Evolutionary conservation across 2,329 filamentous ascomycete genomes (phyloP).

Genomic region (Paradendryphiella salina): DNA sequence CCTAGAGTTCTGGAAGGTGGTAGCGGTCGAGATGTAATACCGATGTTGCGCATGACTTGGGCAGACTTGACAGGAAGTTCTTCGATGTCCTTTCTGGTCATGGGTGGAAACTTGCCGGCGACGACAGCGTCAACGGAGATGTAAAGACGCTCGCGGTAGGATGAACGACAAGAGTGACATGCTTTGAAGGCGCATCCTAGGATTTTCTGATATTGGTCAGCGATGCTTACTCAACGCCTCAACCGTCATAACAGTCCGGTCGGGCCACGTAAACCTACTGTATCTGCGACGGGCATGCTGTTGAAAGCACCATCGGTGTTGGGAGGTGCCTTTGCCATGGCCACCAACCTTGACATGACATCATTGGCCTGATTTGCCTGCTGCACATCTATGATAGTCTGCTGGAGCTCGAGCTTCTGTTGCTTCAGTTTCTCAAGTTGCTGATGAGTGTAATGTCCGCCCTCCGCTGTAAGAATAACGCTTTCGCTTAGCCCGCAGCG

Average conservation of each 20-base stretch:
- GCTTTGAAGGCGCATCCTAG: slow-evolving; percentile 50
- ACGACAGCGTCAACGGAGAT: slow-evolving; percentile 52
- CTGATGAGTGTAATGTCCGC: slow-evolving; percentile 38
- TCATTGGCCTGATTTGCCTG: slow-evolving; percentile 27
- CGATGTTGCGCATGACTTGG: slow-evolving; percentile 42
- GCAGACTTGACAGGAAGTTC: slow-evolving; percentile 46
- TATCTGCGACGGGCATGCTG: slow-evolving; percentile 16
- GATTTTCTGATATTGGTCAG: slow-evolving; percentile 1
- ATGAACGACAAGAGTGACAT: slow-evolving; percentile 57
- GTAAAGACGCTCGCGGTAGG: slow-evolving; percentile 53
- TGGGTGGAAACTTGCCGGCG: slow-evolving; percentile 39
- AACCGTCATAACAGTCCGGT: not conserved
- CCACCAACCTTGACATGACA: slow-evolving; percentile 19
- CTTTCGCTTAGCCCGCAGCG: slow-evolving; percentile 38
- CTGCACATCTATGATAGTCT: slow-evolving; percentile 30
- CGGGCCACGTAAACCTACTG: slow-evolving; percentile 14
- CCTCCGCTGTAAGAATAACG: slow-evolving; percentile 40
- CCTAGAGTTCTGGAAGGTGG: slow-evolving; percentile 1
- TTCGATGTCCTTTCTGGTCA: slow-evolving; percentile 38
- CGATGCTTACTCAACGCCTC: no score
- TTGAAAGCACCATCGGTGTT: slow-evolving; percentile 28
- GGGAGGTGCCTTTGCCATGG: slow-evolving; percentile 12
- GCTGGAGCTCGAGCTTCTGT: slow-evolving; percentile 39
- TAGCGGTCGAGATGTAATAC: slow-evolving; percentile 10
- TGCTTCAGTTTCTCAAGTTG: slow-evolving; percentile 40